phyloP scores from a whole-genome alignment of 768 basidiomycete species.

The Collybia mongolica region DNA sequence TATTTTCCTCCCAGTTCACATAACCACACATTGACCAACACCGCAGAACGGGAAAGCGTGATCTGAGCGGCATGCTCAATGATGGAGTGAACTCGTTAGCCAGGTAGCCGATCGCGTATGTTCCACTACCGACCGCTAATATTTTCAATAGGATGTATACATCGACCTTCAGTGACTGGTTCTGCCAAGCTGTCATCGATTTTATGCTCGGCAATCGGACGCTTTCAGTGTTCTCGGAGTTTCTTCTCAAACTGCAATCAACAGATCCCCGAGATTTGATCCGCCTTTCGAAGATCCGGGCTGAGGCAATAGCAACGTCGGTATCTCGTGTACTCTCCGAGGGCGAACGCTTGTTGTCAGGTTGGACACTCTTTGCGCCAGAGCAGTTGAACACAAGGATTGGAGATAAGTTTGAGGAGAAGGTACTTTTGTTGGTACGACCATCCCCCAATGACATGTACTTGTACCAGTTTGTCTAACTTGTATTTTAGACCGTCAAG shows the following conservation, averaged over 20 bases:
- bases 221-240: slow-evolving; percentile 88
- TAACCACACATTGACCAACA: slow-evolving; percentile 8
- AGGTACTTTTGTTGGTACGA: slow-evolving; percentile 83
- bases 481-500: slow-evolving; percentile 27
- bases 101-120: slow-evolving; percentile 37
- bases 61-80: slow-evolving; percentile 87
- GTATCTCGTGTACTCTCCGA: slow-evolving; percentile 74
- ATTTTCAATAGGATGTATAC: slow-evolving; percentile 69
- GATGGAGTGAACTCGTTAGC: slow-evolving; percentile 96
- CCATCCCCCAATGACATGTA: neutral
- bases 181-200: slow-evolving; percentile 93
- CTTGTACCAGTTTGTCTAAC: slow-evolving; percentile 1
- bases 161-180: slow-evolving; percentile 93
- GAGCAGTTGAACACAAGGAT: slow-evolving; percentile 69
- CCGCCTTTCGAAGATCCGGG: slow-evolving; percentile 83
- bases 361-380: slow-evolving; percentile 93
- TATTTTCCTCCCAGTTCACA: neutral
- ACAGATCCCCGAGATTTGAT: slow-evolving; percentile 92
- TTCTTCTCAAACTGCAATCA: slow-evolving; percentile 82
- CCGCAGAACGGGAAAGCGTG: slow-evolving; percentile 89
- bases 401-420: slow-evolving; percentile 89
- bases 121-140: neutral
- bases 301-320: slow-evolving; percentile 90
- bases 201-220: slow-evolving; percentile 89
- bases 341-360: slow-evolving; percentile 74